A percentile compares a stretch with the other conserved stretches of the same genome.
phyloP scores from a whole-genome alignment of 768 basidiomycete species.

The Podaxis mareebaensis region DNA sequence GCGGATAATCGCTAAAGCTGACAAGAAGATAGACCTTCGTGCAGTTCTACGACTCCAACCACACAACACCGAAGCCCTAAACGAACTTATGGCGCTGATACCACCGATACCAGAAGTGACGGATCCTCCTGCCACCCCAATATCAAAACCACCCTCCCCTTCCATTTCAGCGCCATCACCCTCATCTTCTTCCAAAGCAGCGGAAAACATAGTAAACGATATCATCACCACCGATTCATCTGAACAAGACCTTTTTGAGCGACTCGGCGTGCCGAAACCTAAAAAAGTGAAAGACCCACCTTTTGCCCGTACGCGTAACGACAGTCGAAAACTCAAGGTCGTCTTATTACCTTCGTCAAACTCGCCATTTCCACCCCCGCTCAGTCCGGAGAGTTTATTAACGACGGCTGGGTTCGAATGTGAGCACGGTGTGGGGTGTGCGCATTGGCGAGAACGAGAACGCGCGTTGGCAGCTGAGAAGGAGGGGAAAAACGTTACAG shows the following conservation, averaged over 20 bases:
- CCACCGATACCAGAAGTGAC: slow-evolving; percentile 21
- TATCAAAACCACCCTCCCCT: not conserved
- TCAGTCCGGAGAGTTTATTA: slow-evolving; percentile 7
- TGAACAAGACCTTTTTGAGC: slow-evolving; percentile 23
- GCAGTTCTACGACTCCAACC: slow-evolving; percentile 64
- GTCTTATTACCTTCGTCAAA: slow-evolving; percentile 33
- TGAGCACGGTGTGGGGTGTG: slow-evolving; percentile 8
- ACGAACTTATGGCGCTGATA: slow-evolving; percentile 50
- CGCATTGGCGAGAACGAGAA: slow-evolving; percentile 12
- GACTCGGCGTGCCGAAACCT: slow-evolving; percentile 38
- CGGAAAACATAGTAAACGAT: slow-evolving; percentile 8
- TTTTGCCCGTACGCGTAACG: slow-evolving; percentile 50
- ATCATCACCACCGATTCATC: not conserved
- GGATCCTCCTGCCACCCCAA: not conserved
- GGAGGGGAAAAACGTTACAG: slow-evolving; percentile 17
- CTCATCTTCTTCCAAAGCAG: slow-evolving; percentile 17
- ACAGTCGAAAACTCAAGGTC: slow-evolving; percentile 57
- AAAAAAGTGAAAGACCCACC: slow-evolving; percentile 50
- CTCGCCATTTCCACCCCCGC: slow-evolving; percentile 19
- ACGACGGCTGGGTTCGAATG: slow-evolving; percentile 14
- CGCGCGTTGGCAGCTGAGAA: slow-evolving; percentile 8
- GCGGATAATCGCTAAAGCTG: not conserved
- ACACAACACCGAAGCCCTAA: slow-evolving; percentile 58
- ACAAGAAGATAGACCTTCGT: slow-evolving; percentile 50
- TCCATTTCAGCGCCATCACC: not conserved